Base-by-base conservation (phyloP, 176 grass and related monocot genomes). In the Musa itinerans region DNA sequence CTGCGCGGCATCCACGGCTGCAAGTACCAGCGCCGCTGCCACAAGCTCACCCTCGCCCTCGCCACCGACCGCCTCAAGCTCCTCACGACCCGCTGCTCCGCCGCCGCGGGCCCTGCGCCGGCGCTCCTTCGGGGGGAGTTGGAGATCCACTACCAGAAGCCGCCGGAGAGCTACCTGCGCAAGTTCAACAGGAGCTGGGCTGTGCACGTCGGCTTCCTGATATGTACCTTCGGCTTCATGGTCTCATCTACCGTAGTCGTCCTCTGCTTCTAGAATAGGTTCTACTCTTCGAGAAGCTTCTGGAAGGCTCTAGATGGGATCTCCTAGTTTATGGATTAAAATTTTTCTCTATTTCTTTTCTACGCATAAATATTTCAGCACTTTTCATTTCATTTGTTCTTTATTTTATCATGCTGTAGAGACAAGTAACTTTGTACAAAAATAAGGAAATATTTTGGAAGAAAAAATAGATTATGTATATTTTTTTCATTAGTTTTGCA, bases 111-210 rank as follows among this genome's bases (percentile, higher is more conserved):
- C 65, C 2, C 79, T 80, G 3, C 88, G 65, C 24, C 27, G 19
- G 50, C 23, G 64, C 84, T 97, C 19, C 69, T 78, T 8, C 83
- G 84, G 0, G 86, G 85, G 7, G 94, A 89, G 65, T 80, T 93
- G 12, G 94, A 93, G 79, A 88, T 97, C 70, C 82, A 86, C 2
- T 97, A 97, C 86, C 90, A 97, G 87, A 87, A 97, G 85, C 88
- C 93, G 52, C 90, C 90, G 0, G 88, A 97, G 83, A 87, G 75
- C 72, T 97, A 97, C 81, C 85, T 93, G 2, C 82, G 71, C 52
- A 97, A 97, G 87, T 97, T 97, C 88, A 90, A 75, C 83, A 71
- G 93, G 26, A 93, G 86, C 82, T 97, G 93, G 93, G 90, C 84
- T 0, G 25, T 93, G 56, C 93, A 93, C 79, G 93, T 97, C 54